These are phyloP conservation scores for Aspergillus flavus DNA, from an alignment of 2,329 filamentous ascomycete genomes.

Conservation along the genomic window DNA sequence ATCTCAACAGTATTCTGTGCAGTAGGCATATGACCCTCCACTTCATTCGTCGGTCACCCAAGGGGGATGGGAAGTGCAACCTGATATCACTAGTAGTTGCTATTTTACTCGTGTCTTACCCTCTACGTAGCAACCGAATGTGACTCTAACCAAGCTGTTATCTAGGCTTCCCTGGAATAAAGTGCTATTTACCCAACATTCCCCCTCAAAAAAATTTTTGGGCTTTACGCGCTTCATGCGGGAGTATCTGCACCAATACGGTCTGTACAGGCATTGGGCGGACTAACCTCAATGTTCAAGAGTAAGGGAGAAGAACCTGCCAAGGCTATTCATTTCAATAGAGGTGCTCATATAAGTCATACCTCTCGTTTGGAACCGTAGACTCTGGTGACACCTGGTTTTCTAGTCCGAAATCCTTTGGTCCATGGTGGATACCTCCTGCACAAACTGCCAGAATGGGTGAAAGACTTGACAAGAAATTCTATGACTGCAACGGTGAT, in stretches of 20 bases:
- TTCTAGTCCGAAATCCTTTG: not conserved
- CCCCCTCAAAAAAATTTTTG: not conserved
- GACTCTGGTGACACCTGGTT: no score
- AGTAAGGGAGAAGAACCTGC: not conserved
- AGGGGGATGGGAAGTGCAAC: not conserved
- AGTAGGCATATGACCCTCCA: constrained; percentile 46
- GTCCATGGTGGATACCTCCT: not conserved
- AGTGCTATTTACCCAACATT: no score
- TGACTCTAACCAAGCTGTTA: not conserved
- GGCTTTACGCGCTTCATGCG: not conserved
- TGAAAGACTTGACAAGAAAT: not conserved
- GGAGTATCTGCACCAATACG: not conserved
- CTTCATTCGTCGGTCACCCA: constrained; percentile 39
- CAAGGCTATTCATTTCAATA: no score
- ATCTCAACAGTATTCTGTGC: constrained; percentile 46
- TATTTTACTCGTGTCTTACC: not conserved
- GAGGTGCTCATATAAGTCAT: no score
- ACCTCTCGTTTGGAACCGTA: no score
- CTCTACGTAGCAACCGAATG: not conserved
- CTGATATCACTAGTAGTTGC: not conserved
- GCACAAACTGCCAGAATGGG: not conserved
- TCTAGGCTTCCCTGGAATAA: no score
- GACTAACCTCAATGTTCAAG: not conserved
- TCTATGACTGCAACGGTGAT: not conserved
- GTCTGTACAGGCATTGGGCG: no score